Base-by-base conservation (phyloP, 192 early-diverging fungal genomes). In the Coemansia sp. region DNA sequence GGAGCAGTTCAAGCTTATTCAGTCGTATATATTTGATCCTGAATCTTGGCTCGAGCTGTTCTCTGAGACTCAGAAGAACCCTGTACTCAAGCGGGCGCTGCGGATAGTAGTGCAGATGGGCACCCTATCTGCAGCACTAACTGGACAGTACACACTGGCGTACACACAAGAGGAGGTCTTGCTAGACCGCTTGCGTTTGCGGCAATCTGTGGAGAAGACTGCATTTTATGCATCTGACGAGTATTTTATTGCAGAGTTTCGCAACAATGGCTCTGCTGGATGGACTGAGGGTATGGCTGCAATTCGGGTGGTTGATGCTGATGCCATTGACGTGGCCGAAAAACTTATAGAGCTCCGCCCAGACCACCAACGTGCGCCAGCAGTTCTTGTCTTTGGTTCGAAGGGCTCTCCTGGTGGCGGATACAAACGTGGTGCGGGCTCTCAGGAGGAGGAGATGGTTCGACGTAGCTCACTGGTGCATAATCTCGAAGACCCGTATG, bases 71-170 rank as follows among this genome's bases (percentile, higher is more conserved):
- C 68, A 58, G 24, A 80, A 74, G 65, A 80, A 80, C 64, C 65
- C 66, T 18, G 77, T 74, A 25, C 54, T 71, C 50, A 80, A 80
- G 54, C 77, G 77, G 0, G 71, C 71, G 6, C 65, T 80, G 58
- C 71, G 77, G 71, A 65, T 80, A 62, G 50, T 80, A 8, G 77
- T 80, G 21, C 77, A 80, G 64, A 74, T 80, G 71, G 77, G 77
- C 61, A 80, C 77, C 8, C 49, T 74, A 47, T 67, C 60, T 59
- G 77, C 77, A 6, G 68, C 72, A 57, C 68, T 80, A 34, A 80
- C 71, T 16, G 71, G 72, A 14, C 71, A 74, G 62, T 80, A 80
- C 51, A 74, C 68, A 14, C 51, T 80, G 58, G 68, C 67, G 25
- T 67, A 55, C 51, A 71, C 77, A 58, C 71, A 74, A 48, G 72